Conservation (phyloP, 495 filamentous ascomycete genomes). For the Penicillium cosmopolitanum region DNA sequence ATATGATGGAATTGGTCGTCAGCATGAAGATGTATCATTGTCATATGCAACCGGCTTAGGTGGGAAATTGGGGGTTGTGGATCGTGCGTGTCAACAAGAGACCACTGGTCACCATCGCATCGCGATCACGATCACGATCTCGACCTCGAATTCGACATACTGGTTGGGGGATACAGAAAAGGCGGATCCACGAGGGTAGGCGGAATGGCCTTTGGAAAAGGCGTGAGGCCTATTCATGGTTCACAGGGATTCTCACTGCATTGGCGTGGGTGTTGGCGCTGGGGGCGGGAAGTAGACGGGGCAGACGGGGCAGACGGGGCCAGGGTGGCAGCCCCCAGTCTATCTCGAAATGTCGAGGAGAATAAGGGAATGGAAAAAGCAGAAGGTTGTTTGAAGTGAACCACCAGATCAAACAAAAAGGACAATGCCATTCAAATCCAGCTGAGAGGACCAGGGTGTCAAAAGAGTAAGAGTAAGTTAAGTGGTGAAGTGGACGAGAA, state of each 20-base stretch:
- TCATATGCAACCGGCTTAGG: slow-evolving; percentile 9
- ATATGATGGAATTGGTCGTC: slow-evolving; percentile 5
- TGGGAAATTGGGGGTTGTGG: background rate
- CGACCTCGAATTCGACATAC: slow-evolving; percentile 48
- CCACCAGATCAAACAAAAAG: background rate
- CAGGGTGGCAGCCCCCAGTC: slow-evolving; percentile 9
- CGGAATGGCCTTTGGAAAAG: slow-evolving; percentile 75
- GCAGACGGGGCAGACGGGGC: slow-evolving; percentile 9
- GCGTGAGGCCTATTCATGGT: slow-evolving; percentile 65
- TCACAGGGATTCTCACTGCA: slow-evolving; percentile 27
- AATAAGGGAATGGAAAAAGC: background rate
- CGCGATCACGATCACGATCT: too few species aligned
- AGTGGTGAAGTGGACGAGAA: slow-evolving; percentile 5
- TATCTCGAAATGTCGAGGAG: slow-evolving; percentile 1
- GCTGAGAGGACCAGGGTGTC: background rate
- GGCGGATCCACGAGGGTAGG: slow-evolving; percentile 64
- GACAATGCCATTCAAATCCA: background rate
- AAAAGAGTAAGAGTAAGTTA: slow-evolving; percentile 1
- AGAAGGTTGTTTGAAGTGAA: background rate
- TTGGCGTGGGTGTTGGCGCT: slow-evolving; percentile 15
- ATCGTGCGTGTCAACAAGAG: slow-evolving; percentile 4
- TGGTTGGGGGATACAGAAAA: slow-evolving; percentile 91
- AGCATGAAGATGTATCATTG: slow-evolving; percentile 13
- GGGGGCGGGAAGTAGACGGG: slow-evolving; percentile 17
- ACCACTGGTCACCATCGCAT: background rate